Evolutionary conservation across 441 rosid species (phyloP).

Genomic region (Raphanus hybrid): DNA sequence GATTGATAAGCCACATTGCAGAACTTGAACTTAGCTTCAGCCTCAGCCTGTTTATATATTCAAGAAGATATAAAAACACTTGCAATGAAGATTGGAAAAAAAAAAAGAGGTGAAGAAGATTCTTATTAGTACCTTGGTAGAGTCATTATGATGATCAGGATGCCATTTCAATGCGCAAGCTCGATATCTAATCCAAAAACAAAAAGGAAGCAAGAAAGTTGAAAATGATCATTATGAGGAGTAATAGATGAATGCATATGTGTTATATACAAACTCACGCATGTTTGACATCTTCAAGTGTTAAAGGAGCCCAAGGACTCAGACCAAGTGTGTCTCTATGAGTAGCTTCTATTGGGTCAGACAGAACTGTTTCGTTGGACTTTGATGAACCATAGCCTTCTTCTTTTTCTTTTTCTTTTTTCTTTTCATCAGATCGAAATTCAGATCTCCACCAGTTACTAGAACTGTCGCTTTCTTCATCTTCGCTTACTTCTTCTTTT

Average conservation of each 20-base stretch:
- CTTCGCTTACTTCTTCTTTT: not conserved
- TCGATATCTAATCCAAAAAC: conserved; percentile 37
- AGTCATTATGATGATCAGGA: conserved; percentile 93
- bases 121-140: conserved; percentile 68
- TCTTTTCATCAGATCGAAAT: conserved; percentile 31
- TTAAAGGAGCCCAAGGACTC: conserved; percentile 70
- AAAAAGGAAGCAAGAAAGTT: too few species aligned
- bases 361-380: too few species aligned
- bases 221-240: conserved; percentile 3
- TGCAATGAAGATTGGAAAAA: not conserved
- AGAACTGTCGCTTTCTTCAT: not conserved
- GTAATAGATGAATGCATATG: conserved; percentile 49
- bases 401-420: not conserved
- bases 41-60: conserved; percentile 58
- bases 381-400: too few species aligned
- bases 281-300: conserved; percentile 71
- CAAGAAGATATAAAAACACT: not conserved
- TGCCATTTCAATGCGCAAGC: conserved; percentile 95
- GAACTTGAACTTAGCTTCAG: conserved; percentile 46
- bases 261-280: conserved; percentile 60
- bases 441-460: conserved; percentile 47
- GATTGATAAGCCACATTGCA: not conserved
- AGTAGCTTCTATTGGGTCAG: conserved; percentile 55
- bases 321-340: conserved; percentile 84
- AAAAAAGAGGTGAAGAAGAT: not conserved